Evolutionary conservation across 805 yeast species (phyloP).

Genomic region (Monosporozyma siamensis): DNA sequence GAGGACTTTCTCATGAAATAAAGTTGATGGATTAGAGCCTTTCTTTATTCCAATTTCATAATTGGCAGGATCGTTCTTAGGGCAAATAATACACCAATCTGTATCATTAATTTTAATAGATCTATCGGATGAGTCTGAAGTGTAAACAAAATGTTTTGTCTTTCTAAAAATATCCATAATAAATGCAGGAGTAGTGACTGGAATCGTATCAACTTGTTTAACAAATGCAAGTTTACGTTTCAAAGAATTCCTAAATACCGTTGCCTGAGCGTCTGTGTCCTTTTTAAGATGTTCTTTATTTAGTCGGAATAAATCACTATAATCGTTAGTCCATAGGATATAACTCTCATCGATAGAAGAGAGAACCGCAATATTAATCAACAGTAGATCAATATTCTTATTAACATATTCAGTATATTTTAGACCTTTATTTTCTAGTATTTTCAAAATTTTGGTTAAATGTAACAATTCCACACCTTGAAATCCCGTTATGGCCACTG

Average conservation of each 20-base stretch:
- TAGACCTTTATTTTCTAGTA: slow-evolving; percentile 35
- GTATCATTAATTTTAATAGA: slow-evolving; percentile 18
- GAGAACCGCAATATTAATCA: slow-evolving; percentile 25
- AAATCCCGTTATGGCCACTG: slow-evolving; percentile 59
- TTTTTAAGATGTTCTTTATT: slow-evolving; percentile 1
- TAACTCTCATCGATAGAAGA: slow-evolving; percentile 20
- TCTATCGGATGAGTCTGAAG: background rate
- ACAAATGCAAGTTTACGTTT: slow-evolving; percentile 28
- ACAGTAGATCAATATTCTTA: slow-evolving; percentile 22
- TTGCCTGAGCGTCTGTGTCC: slow-evolving; percentile 8
- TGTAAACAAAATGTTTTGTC: background rate
- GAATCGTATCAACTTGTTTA: slow-evolving; percentile 23
- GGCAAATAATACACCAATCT: slow-evolving; percentile 29
- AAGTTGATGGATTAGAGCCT: background rate
- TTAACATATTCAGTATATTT: slow-evolving; percentile 21
- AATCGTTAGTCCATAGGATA: slow-evolving; percentile 25
- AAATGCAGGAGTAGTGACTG: slow-evolving; percentile 28
- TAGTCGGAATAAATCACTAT: slow-evolving; percentile 19
- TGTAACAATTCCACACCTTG: slow-evolving; percentile 70
- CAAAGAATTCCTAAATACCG: slow-evolving; percentile 26
- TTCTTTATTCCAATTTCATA: slow-evolving; percentile 10
- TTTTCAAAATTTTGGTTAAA: slow-evolving; percentile 48
- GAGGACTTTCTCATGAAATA: background rate
- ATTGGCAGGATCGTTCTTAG: slow-evolving; percentile 19
- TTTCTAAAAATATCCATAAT: slow-evolving; percentile 20